A percentile compares a stretch with the other conserved stretches of the same genome.
These are phyloP conservation scores for Voacanga thouarsii DNA, from an alignment of 257 asterid genomes.

Conservation along the genomic window DNA sequence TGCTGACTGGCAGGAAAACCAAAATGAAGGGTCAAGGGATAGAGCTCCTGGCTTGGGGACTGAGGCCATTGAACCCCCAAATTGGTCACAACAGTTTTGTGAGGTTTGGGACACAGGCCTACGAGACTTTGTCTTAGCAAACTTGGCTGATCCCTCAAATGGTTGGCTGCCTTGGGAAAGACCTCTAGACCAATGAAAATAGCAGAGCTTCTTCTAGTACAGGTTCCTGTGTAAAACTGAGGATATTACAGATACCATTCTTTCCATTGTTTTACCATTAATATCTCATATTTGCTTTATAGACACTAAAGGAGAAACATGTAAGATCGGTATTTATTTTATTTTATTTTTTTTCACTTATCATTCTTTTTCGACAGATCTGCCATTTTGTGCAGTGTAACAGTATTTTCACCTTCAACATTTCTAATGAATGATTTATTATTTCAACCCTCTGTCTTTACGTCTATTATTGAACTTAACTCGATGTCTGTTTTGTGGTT, in stretches of 20 bases:
- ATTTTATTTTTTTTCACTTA: background rate
- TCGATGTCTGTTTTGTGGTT: background rate
- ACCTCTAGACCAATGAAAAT: conserved; percentile 19
- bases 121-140: conserved; percentile 67
- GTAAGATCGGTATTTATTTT: background rate
- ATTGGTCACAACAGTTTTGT: conserved; percentile 80
- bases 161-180: conserved; percentile 88
- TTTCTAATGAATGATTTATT: conserved; percentile 3
- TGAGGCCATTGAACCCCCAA: conserved; percentile 90
- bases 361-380: conserved; percentile 15
- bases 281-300: conserved; percentile 1
- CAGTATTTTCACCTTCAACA: conserved; percentile 2
- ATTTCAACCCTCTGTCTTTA: background rate
- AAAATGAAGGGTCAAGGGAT: conserved; percentile 93
- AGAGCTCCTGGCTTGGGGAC: conserved; percentile 97
- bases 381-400: conserved; percentile 17
- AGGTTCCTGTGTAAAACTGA: background rate
- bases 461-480: background rate
- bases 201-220: background rate
- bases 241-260: conserved; percentile 1
- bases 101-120: conserved; percentile 93
- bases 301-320: conserved; percentile 6
- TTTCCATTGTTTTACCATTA: background rate
- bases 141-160: conserved; percentile 59
- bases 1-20: conserved; percentile 82